phyloP scores from a whole-genome alignment of 2,329 filamentous ascomycete genomes.

The Aureobasidium sp. region DNA sequence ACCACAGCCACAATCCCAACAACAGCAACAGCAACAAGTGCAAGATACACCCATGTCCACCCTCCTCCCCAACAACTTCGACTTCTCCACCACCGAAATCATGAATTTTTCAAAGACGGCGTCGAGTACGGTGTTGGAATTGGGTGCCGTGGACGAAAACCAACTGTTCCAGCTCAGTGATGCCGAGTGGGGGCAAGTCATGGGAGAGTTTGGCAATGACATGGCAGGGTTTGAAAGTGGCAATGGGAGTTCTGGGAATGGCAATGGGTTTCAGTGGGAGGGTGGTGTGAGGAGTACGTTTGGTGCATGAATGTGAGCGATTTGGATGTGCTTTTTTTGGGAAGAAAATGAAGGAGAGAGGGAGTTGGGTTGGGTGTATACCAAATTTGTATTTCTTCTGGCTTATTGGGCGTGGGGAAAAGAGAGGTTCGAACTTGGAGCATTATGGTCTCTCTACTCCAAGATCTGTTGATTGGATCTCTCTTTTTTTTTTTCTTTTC shows the following conservation, averaged over 20 bases:
- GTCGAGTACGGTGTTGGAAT: background rate
- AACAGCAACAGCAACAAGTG: background rate
- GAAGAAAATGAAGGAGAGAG: background rate
- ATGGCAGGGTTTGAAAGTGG: background rate
- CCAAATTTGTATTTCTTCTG: too few relatives aligned
- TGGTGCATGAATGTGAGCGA: background rate
- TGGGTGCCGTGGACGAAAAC: slow-evolving; percentile 3
- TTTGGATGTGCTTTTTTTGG: background rate
- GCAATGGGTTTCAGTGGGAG: background rate
- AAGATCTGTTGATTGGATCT: too few relatives aligned
- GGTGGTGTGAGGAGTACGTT: background rate
- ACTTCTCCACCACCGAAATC: background rate
- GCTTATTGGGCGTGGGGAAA: too few relatives aligned
- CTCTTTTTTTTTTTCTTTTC: too few relatives aligned
- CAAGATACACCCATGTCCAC: background rate
- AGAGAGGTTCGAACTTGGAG: too few relatives aligned
- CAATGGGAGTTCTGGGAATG: too few relatives aligned
- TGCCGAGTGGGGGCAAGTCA: slow-evolving; percentile 10
- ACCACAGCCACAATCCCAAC: background rate
- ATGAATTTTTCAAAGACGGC: background rate
- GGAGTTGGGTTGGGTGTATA: background rate
- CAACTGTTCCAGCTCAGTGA: slow-evolving; percentile 10
- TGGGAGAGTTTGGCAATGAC: slow-evolving; percentile 2
- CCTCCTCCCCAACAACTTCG: background rate
- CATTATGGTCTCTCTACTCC: too few relatives aligned